These are phyloP conservation scores for Kazachstania sp. DNA, from an alignment of 1,139 yeast genomes.

Conservation along the genomic window DNA sequence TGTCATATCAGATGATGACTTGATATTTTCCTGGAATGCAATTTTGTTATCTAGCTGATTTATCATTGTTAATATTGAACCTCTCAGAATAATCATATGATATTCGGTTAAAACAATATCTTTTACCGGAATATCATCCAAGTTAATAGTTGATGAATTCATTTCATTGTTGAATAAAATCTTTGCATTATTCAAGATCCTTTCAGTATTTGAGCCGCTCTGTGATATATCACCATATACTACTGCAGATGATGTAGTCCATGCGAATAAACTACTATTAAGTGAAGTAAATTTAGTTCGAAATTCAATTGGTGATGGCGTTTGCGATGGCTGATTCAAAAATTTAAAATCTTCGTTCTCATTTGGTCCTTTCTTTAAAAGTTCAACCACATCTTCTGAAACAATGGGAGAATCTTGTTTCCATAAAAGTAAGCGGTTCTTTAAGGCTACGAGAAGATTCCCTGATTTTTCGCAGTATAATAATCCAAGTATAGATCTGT, in stretches of 20 bases:
- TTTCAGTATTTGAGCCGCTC: slow-evolving; percentile 9
- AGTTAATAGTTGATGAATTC: no score
- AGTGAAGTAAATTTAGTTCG: slow-evolving; percentile 30
- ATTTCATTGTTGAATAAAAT: slow-evolving; percentile 36
- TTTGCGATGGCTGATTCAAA: slow-evolving; percentile 13
- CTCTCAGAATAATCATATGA: slow-evolving; percentile 43
- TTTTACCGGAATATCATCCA: slow-evolving; percentile 21
- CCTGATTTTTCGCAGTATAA: slow-evolving; percentile 8
- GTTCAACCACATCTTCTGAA: slow-evolving; percentile 9
- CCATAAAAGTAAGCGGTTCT: slow-evolving; percentile 38
- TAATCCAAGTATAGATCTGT: slow-evolving; percentile 21
- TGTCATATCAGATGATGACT: slow-evolving; percentile 23
- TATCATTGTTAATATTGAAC: slow-evolving; percentile 36
- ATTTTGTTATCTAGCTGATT: slow-evolving; percentile 45
- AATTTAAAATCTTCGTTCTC: slow-evolving; percentile 34
- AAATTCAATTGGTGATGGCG: slow-evolving; percentile 12
- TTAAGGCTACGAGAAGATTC: slow-evolving; percentile 28
- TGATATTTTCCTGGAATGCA: slow-evolving; percentile 35
- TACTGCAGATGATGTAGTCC: slow-evolving; percentile 41
- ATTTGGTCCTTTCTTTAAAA: slow-evolving; percentile 22
- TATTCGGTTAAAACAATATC: slow-evolving; percentile 43
- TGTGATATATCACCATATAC: slow-evolving; percentile 34
- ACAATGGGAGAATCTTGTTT: slow-evolving; percentile 13
- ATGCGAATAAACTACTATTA: slow-evolving; percentile 32
- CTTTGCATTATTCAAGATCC: slow-evolving; percentile 30